Conservation (phyloP, 371 early-diverging fungal genomes). For the Actinomortierella wolfii region DNA sequence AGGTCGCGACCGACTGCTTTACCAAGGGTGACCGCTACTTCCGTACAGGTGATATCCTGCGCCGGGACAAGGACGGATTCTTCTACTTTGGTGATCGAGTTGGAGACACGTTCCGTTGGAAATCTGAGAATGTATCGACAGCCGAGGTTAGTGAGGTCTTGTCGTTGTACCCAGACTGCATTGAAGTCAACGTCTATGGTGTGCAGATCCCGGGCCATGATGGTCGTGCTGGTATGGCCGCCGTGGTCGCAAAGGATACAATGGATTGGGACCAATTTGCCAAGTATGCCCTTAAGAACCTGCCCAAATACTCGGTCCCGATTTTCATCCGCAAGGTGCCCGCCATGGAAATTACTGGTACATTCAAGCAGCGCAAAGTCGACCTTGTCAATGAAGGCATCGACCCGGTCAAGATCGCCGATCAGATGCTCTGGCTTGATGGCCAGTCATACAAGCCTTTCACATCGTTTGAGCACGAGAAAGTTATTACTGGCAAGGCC, state of each 20-base stretch:
- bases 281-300: slow-evolving; percentile 46
- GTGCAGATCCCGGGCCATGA: slow-evolving; percentile 59
- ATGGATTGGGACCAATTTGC: slow-evolving; percentile 46
- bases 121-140: slow-evolving; percentile 72
- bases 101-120: slow-evolving; percentile 81
- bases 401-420: slow-evolving; percentile 45
- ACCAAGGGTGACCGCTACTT: slow-evolving; percentile 61
- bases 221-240: slow-evolving; percentile 81
- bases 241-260: slow-evolving; percentile 52
- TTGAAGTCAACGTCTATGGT: slow-evolving; percentile 73
- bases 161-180: slow-evolving; percentile 60
- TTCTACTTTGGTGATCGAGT: slow-evolving; percentile 79
- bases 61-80: slow-evolving; percentile 61
- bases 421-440: slow-evolving; percentile 57
- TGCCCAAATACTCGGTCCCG: slow-evolving; percentile 71
- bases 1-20: slow-evolving; percentile 36
- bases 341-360: slow-evolving; percentile 58
- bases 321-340: slow-evolving; percentile 61
- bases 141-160: slow-evolving; percentile 69
- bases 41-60: slow-evolving; percentile 73
- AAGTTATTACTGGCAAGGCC: slow-evolving; percentile 38
- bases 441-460: slow-evolving; percentile 58
- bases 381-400: slow-evolving; percentile 57
- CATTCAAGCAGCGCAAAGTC: slow-evolving; percentile 63
- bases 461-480: slow-evolving; percentile 17